Conservation (phyloP, 2,329 filamentous ascomycete genomes). For the Alternaria incomplexa region DNA sequence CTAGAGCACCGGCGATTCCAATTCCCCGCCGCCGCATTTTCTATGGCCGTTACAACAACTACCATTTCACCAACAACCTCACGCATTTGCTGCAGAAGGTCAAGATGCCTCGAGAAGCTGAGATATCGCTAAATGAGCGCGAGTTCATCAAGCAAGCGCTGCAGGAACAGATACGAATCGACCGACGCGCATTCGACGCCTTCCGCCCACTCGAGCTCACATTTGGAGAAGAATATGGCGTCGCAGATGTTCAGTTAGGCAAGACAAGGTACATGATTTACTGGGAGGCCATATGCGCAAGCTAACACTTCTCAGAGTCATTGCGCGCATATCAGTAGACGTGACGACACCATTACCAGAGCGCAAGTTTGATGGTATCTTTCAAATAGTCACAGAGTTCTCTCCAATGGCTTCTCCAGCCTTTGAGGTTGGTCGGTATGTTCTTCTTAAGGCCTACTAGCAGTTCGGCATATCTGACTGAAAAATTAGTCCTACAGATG, state of each 20-base stretch:
- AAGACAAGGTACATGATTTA: constrained; percentile 75
- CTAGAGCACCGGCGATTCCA: constrained; percentile 19
- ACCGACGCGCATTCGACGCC: constrained; percentile 81
- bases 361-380: constrained; percentile 93
- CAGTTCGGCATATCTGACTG: constrained; percentile 26
- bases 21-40: constrained; percentile 37
- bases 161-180: constrained; percentile 78
- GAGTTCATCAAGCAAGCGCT: constrained; percentile 85
- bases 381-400: constrained; percentile 89
- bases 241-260: constrained; percentile 84
- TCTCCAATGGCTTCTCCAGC: constrained; percentile 90
- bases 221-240: constrained; percentile 90
- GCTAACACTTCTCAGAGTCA: constrained; percentile 63
- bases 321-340: constrained; percentile 86
- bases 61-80: constrained; percentile 12
- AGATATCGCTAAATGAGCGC: constrained; percentile 87
- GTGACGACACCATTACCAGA: constrained; percentile 85
- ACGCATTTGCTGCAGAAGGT: constrained; percentile 1
- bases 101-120: constrained; percentile 88
- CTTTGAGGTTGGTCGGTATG: constrained; percentile 80
- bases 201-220: constrained; percentile 77
- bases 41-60: constrained; percentile 8
- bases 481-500: constrained; percentile 70
- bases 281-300: background rate
- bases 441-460: background rate